A percentile compares a stretch with the other conserved stretches of the same genome.
Evolutionary conservation across 108 stramenopile genomes (phyloP).

Genomic region (Parietichytrium sp.): DNA sequence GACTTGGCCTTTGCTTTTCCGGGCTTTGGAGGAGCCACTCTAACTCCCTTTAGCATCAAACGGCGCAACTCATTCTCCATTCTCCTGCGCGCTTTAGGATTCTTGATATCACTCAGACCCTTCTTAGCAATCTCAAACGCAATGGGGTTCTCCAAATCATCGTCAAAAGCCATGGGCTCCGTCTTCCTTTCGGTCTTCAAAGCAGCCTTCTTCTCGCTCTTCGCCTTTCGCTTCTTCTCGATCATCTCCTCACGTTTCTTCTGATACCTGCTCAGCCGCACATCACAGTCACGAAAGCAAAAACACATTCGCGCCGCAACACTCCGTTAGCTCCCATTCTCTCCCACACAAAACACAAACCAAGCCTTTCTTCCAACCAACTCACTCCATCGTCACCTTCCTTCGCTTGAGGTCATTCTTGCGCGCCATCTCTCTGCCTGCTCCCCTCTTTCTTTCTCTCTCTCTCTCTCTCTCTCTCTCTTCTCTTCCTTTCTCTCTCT

Average conservation of each 20-base stretch:
- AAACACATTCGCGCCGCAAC: too few species aligned
- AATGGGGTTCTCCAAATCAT: not conserved
- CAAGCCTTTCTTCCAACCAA: too few species aligned
- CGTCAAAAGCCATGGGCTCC: not conserved
- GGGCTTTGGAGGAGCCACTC: too few species aligned
- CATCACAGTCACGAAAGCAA: not conserved
- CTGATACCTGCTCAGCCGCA: constrained; percentile 1
- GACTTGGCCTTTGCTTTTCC: too few species aligned
- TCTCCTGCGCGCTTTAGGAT: constrained; percentile 21
- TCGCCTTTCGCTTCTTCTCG: not conserved
- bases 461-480: not conserved
- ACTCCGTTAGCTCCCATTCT: too few species aligned
- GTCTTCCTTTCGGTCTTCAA: not conserved
- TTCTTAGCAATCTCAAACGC: not conserved
- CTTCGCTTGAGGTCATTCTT: constrained; percentile 34
- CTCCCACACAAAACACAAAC: too few species aligned
- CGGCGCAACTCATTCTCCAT: constrained; percentile 25
- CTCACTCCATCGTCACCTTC: constrained; percentile 24
- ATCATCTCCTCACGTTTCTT: not conserved
- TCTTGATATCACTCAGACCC: constrained; percentile 11
- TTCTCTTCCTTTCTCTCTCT: too few species aligned
- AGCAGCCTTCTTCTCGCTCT: not conserved
- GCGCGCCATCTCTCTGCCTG: not conserved
- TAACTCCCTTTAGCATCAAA: not conserved
- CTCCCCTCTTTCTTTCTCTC: not conserved